Percentiles rank a stretch among this genome's conserved stretches.
Conservation (phyloP, 148 eudicot species). For the Amaranthus palmeri region DNA sequence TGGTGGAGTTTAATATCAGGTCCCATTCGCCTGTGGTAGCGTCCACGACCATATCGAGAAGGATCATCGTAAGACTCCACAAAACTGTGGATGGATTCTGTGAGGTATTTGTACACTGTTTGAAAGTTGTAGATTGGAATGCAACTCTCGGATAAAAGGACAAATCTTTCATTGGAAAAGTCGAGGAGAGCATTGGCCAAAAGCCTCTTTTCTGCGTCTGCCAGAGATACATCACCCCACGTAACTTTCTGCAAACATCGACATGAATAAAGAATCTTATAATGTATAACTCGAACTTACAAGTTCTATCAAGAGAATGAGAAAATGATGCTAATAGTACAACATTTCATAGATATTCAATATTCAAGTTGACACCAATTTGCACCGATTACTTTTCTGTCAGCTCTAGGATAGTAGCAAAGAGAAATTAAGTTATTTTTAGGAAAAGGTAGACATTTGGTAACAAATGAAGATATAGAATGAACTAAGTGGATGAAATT, state of each 20-base stretch:
- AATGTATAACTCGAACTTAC: background rate
- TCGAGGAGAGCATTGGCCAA: constrained; percentile 37
- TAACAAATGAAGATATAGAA: too few relatives aligned
- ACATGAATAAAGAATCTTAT: background rate
- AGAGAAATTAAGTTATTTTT: too few relatives aligned
- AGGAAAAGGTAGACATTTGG: too few relatives aligned
- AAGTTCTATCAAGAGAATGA: too few relatives aligned
- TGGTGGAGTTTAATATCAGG: constrained; percentile 52
- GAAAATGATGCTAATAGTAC: too few relatives aligned
- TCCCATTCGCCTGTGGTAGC: constrained; percentile 55
- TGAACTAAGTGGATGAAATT: too few relatives aligned
- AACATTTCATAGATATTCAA: too few relatives aligned
- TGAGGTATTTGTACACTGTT: constrained; percentile 65
- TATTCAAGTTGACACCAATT: too few relatives aligned
- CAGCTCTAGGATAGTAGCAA: too few relatives aligned
- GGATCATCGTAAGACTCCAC: constrained; percentile 69
- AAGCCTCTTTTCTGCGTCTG: constrained; percentile 70
- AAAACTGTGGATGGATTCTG: constrained; percentile 49
- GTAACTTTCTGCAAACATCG: constrained; percentile 46
- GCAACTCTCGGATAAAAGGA: constrained; percentile 80
- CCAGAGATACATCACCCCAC: constrained; percentile 66
- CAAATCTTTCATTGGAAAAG: constrained; percentile 54
- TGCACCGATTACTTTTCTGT: too few relatives aligned
- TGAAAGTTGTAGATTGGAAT: constrained; percentile 68
- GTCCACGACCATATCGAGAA: constrained; percentile 65